Base-by-base conservation (phyloP, 352 stramenopile species). In the Phytophthora tubulina region DNA sequence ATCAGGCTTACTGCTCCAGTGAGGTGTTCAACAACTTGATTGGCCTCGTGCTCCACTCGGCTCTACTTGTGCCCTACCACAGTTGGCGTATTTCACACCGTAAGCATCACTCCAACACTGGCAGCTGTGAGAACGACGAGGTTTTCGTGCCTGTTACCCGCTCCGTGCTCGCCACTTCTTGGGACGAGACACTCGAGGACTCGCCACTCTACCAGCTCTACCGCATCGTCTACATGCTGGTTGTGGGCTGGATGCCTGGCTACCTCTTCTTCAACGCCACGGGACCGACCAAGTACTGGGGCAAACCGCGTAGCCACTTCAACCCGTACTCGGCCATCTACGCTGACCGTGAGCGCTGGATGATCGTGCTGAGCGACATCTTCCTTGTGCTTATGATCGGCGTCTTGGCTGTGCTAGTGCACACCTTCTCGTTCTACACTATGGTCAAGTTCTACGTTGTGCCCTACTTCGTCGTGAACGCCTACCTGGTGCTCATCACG, bases 21-120 rank as follows among this genome's bases (percentile, higher is more conserved):
- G 92, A 99, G 81, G 80, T 87, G 1, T 88, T 99, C 33, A 99
- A 99, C 84, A 98, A 99, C 75, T 55, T 92, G 46, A 90, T 99
- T 51, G 98, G 98, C 6, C 97, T 98, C 71, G 79, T 99, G 61
- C 82, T 98, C 41, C 97, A 99, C 86, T 99, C 98, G 73, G 88
- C 90, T 33, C 84, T 99, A 39, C 88, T 99, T 35, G 97, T 99
- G 67, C 98, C 98, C 8, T 99, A 99, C 93, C 98, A 99, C 91
- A 98, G 92, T 57, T 99, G 97, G 97, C 92, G 98, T 70, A 93
- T 98, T 76, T 98, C 92, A 44, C 97, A 99, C 86, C 96, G 94
- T 48, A 90, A 97, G 42, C 96, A 99, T 84, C 97, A 99, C 85
- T 98, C 98, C 56, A 96, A 99, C 85, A 97, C 98, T 48, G 95